Evolutionary conservation across 768 basidiomycete species (phyloP), one percentile per base, ranked within the genome.

Genomic region (Rossbeevera mucosa): DNA sequence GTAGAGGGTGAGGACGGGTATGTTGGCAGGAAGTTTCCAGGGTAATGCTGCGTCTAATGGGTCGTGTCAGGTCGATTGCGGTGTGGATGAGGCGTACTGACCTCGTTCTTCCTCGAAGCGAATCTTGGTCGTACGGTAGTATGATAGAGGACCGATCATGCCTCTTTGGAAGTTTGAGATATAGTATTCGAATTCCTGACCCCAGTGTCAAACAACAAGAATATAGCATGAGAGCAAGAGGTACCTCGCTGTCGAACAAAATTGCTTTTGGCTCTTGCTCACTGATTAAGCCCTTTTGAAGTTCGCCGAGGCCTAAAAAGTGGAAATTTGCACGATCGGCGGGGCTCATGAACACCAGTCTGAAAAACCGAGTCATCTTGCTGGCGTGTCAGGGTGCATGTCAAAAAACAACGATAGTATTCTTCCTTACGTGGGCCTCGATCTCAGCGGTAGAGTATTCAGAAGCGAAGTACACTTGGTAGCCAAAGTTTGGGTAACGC

Each of bases 131-230:
- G 85, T 88, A 28, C 87, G 79, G 57, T 90, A 91, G 63, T 88
- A 91, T 52, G 85, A 86, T n/a, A 89, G 66, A 3, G 88, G 86
- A 2, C 86, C 87, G 18, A 74, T 72, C 80, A 91, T 81, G 21
- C 72, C 72, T 16, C 78, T 71, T 22, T 67, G 56, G 18, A 80
- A 74, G 51, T 77, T 68, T 5, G 73, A 63, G 14, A 73, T 21
- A 58, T 86, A 83, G 54, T 78, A 78, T 20, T 75, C 63, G 16
- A 80, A 66, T 60, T 88, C 86, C 84, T 86, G 59, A 52, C 18
- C 45, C n/a, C 51, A 9, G 21, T n/a, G 48, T 59, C 13, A 64
- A 43, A 48, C 26, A 18, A 7, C 12, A 31, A 28, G 11, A 5
- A n/a, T 7, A 41, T 13, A 22, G 20, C 54, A 53, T 43, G 18